Evolutionary conservation across 352 stramenopile species (phyloP), one percentile per base, ranked within the genome.

Genomic region (Phytophthora brassicae): DNA sequence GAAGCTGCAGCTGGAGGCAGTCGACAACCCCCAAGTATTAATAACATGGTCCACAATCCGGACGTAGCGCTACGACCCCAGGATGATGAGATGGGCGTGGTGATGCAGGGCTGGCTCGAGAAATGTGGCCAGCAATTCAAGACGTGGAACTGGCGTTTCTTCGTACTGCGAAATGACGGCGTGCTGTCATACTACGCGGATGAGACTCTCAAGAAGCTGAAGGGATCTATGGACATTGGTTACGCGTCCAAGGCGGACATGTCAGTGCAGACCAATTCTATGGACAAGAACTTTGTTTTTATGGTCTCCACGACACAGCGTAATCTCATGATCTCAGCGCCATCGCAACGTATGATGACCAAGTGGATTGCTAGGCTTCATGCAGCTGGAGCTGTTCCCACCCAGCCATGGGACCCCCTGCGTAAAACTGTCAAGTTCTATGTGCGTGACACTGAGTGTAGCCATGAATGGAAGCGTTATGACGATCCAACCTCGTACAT

Each of bases 131-230:
- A 93, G 66, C 83, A 90, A 54, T 92, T 95, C 66, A 94, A 95
- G 78, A 94, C 87, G 46, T 94, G 87, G 87, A 93, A 95, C 60
- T 92, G 79, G 84, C 83, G 85, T 38, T 94, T 92, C 72, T 95
- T 95, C 52, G 87, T 94, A 46, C 69, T 95, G 41, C 80, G 83
- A 16, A 71, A 86, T 44, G 85, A 94, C 64, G 84, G 87, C 28
- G 77, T 91, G 43, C 72, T 95, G 51, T 86, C 80, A 7, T 95
- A 95, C 55, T 95, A 92, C 56, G 74, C 68, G 0, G 81, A 92
- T 57, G 81, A 92, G 54, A 75, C 81, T 33, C 72, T 86, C 35
- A 81, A 79, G 53, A 90, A 87, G 68, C 70, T 85, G 16, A 95
- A 95, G 39, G 87, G 87, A 3, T 83, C 81, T 16, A 85, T 95